These are phyloP conservation scores for Petasospora fabianii DNA, from an alignment of 1,139 yeast genomes.

Conservation along the genomic window DNA sequence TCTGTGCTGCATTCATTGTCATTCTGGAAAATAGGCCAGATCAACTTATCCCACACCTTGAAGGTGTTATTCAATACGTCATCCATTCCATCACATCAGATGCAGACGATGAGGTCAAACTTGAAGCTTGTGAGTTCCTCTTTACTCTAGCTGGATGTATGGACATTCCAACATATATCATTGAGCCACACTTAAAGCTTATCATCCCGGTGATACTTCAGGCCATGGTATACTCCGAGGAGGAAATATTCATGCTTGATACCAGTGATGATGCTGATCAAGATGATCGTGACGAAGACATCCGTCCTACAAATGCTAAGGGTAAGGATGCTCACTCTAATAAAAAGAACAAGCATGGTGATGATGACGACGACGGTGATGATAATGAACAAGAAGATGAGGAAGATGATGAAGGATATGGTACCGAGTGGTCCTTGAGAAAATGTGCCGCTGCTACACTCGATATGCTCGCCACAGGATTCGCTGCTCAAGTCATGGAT, in stretches of 20 bases:
- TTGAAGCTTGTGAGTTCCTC: constrained; percentile 92
- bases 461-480: constrained; percentile 69
- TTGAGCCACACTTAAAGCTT: constrained; percentile 53
- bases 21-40: constrained; percentile 79
- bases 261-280: constrained; percentile 76
- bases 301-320: constrained; percentile 72
- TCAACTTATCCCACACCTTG: constrained; percentile 72
- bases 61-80: constrained; percentile 81
- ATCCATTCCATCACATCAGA: constrained; percentile 64
- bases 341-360: constrained; percentile 41
- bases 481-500: constrained; percentile 65
- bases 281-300: constrained; percentile 85
- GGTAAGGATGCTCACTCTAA: constrained; percentile 63
- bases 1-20: constrained; percentile 75
- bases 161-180: constrained; percentile 40
- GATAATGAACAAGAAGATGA: constrained; percentile 63
- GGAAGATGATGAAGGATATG: constrained; percentile 58
- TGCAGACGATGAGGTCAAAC: constrained; percentile 67
- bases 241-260: constrained; percentile 69
- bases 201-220: constrained; percentile 73
- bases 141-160: constrained; percentile 69
- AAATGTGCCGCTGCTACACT: constrained; percentile 93
- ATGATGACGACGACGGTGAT: constrained; percentile 65
- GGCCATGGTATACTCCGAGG: constrained; percentile 87
- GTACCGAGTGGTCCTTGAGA: constrained; percentile 84